Conservation (phyloP, 1,284 basidiomycete species). For the Cystobasidium sp. region DNA sequence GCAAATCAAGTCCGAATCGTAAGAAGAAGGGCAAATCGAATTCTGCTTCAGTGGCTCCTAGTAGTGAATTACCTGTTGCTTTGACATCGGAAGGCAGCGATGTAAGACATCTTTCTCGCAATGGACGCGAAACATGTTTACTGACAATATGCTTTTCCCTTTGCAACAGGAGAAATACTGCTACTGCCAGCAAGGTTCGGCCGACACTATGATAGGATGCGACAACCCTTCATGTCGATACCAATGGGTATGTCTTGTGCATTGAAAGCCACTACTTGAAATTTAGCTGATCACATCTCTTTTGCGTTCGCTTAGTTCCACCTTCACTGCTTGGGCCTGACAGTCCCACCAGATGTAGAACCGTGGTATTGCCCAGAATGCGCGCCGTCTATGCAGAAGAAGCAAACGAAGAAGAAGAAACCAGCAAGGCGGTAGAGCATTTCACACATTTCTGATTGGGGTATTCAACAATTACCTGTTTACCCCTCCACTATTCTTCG, state of each 20-base stretch:
- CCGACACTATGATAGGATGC: slow-evolving; percentile 52
- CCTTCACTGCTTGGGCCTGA: slow-evolving; percentile 47
- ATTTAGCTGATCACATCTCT: neutral
- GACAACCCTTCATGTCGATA: slow-evolving; percentile 51
- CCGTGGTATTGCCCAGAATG: slow-evolving; percentile 26
- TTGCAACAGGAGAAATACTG: slow-evolving; percentile 44
- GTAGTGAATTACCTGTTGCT: neutral
- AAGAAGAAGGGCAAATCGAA: slow-evolving; percentile 10
- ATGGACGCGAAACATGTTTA: neutral
- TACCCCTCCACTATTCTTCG: neutral
- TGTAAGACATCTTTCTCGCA: neutral
- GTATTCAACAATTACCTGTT: too few species aligned
- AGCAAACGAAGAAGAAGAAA: slow-evolving; percentile 18
- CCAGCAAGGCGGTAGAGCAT: neutral
- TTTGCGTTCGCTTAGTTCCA: slow-evolving; percentile 48
- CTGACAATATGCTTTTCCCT: neutral
- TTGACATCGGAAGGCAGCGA: slow-evolving; percentile 1
- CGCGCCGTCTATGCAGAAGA: slow-evolving; percentile 10
- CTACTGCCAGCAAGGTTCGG: slow-evolving; percentile 49
- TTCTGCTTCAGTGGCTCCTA: slow-evolving; percentile 6
- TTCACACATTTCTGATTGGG: neutral
- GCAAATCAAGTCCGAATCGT: neutral
- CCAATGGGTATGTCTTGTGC: slow-evolving; percentile 49
- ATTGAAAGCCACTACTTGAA: neutral
- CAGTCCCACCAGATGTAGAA: slow-evolving; percentile 44